Evolutionary conservation across 345 rosid species (phyloP), one percentile per base, ranked within the genome.

Genomic region (Trapa incisa): DNA sequence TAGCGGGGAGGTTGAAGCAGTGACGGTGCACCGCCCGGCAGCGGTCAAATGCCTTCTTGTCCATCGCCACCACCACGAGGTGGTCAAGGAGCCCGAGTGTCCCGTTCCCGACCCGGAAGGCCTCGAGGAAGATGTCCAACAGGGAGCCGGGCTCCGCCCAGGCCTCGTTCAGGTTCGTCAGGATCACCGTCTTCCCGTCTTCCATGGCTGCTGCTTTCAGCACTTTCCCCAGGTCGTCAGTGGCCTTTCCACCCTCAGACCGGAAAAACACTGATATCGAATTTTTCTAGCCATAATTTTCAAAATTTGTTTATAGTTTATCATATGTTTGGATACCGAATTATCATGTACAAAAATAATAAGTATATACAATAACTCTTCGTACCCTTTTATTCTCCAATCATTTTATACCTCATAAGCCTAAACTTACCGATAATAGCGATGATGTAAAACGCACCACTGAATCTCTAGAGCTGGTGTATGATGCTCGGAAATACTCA

Each of bases 111-210:
- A 72, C 68, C 13, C 61, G 63, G 64, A 86, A 84, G 69, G 91
- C 80, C 67, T 81, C 78, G 65, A 88, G 65, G 73, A 88, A 86
- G 5, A 88, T 41, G 42, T 88, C 96, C 43, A 84, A 50, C 57
- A 83, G 54, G 3, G 96, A 84, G 11, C 70, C 71, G 7, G 87
- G 81, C 66, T 80, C 76, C 16, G 88, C 82, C 92, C 96, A 88
- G 38, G 89, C 91, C 57, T 78, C 73, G 36, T 86, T 88, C 70
- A 83, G 41, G 13, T 89, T 84, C 36, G 89, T 86, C 63, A 88
- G 5, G 15, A 88, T 84, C 12, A 88, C 86, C 4, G 96, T 88
- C 57, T 73, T 80, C 67, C 76, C 77, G 71, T 76, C 77, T 37
- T 45, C 52, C 73, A 37, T 75, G 13, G 80, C 69, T 5, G 75